Percentiles rank a stretch among this genome's conserved stretches.
Conservation (phyloP, 345 rosid species). For the Firmiana major region DNA sequence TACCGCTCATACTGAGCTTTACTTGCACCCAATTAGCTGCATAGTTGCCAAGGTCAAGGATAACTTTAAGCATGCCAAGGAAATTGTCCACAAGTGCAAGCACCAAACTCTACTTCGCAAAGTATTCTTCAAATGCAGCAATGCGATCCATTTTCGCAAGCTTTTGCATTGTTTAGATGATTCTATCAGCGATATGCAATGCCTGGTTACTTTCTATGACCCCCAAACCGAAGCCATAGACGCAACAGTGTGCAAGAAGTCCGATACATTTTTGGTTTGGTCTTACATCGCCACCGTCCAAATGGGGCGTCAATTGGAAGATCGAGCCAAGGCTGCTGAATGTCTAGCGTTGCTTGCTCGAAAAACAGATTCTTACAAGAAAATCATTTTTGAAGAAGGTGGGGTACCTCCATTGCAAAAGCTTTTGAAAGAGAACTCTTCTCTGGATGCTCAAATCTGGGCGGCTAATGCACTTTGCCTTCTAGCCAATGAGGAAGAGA, state of each 20-base stretch:
- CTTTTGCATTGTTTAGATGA: conserved; percentile 48
- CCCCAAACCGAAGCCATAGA: conserved; percentile 45
- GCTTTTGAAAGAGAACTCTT: conserved; percentile 51
- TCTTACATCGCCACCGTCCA: conserved; percentile 53
- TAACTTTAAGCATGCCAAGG: conserved; percentile 45
- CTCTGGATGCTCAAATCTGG: conserved; percentile 60
- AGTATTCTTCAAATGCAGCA: conserved; percentile 39
- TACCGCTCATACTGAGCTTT: conserved; percentile 36
- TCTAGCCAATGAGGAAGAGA: conserved; percentile 52
- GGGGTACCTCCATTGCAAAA: conserved; percentile 62
- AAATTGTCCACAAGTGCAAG: conserved; percentile 49
- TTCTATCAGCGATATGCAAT: conserved; percentile 58
- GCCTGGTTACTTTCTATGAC: conserved; percentile 56
- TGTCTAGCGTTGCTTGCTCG: conserved; percentile 50
- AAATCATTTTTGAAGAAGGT: conserved; percentile 79
- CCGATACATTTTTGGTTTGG: conserved; percentile 76
- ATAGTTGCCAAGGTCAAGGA: conserved; percentile 45
- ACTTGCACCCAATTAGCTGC: conserved; percentile 67
- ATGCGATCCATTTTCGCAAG: conserved; percentile 60
- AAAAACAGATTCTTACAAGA: conserved; percentile 59
- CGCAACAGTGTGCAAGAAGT: conserved; percentile 65
- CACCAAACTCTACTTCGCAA: conserved; percentile 51
- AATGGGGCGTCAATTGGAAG: conserved; percentile 38
- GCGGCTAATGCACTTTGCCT: conserved; percentile 37
- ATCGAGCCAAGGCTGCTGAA: conserved; percentile 59